Percentiles rank a stretch among this genome's conserved stretches.
Evolutionary conservation across 495 filamentous ascomycete genomes (phyloP).

Genomic region (Hypoxylon intermedium): DNA sequence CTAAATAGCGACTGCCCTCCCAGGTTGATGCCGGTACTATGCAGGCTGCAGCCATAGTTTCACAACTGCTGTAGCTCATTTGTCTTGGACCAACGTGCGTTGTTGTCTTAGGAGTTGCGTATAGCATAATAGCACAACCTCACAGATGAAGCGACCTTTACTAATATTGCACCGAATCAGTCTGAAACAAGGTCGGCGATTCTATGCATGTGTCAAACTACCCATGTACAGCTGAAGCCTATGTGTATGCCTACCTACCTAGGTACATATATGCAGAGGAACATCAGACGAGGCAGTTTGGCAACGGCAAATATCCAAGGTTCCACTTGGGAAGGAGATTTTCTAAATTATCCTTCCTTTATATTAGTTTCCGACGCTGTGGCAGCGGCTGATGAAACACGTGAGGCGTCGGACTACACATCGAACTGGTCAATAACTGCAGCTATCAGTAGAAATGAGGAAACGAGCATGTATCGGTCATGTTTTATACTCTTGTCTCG

Average conservation of each 20-base stretch:
- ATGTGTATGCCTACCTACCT: not conserved
- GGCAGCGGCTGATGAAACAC: conserved; percentile 5
- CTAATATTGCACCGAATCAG: conserved; percentile 1
- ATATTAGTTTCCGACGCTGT: not conserved
- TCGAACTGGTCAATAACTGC: too few relatives aligned
- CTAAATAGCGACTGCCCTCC: conserved; percentile 3
- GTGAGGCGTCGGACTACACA: too few relatives aligned
- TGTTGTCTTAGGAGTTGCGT: not conserved
- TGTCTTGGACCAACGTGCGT: conserved; percentile 4
- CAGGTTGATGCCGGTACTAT: conserved; percentile 15
- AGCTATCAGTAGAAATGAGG: too few relatives aligned
- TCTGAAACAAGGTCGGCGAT: conserved; percentile 4
- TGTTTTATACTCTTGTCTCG: conserved; percentile 6
- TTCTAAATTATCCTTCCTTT: not conserved
- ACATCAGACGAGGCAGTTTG: conserved; percentile 2
- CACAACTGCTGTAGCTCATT: conserved; percentile 6
- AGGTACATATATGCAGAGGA: conserved; percentile 11
- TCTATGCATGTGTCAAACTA: not conserved
- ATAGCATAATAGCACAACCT: conserved; percentile 1
- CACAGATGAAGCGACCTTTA: not conserved
- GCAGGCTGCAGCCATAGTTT: conserved; percentile 24
- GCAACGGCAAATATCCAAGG: not conserved
- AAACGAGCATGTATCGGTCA: too few relatives aligned
- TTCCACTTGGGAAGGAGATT: not conserved
- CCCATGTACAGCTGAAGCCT: not conserved